phyloP scores from a whole-genome alignment of 176 grass and related monocot genomes.

The Carex myosuroides region DNA sequence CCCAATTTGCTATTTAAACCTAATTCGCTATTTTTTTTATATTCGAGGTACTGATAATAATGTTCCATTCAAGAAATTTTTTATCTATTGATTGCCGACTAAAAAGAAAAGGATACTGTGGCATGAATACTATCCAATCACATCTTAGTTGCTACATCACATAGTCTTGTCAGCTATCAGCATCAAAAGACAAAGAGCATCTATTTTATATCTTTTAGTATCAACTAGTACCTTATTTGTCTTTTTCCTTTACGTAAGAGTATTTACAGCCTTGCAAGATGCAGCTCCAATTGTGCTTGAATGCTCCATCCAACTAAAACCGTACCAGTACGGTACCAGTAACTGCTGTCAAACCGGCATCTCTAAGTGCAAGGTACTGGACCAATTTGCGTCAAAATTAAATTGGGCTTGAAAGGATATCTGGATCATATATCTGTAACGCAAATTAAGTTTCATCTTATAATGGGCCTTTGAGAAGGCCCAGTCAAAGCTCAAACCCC shows the following conservation, averaged over 20 bases:
- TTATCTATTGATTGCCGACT: neutral
- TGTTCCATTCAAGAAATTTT: no score
- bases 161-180: neutral
- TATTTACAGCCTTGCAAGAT: neutral
- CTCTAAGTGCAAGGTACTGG: neutral
- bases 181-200: neutral
- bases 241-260: neutral
- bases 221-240: neutral
- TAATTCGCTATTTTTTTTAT: no score
- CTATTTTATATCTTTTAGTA: neutral
- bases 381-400: neutral
- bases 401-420: neutral
- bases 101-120: neutral
- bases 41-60: no score
- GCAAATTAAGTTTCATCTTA: neutral
- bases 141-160: neutral
- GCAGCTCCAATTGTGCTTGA: neutral
- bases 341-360: neutral
- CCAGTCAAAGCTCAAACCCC: neutral
- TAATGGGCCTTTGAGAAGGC: neutral
- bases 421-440: neutral
- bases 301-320: neutral
- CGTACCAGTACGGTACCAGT: neutral
- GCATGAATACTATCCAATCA: neutral
- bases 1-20: no score